These are phyloP conservation scores for Suhomyces chickasaworum DNA, from an alignment of 1,139 yeast species.

Conservation along the genomic window DNA sequence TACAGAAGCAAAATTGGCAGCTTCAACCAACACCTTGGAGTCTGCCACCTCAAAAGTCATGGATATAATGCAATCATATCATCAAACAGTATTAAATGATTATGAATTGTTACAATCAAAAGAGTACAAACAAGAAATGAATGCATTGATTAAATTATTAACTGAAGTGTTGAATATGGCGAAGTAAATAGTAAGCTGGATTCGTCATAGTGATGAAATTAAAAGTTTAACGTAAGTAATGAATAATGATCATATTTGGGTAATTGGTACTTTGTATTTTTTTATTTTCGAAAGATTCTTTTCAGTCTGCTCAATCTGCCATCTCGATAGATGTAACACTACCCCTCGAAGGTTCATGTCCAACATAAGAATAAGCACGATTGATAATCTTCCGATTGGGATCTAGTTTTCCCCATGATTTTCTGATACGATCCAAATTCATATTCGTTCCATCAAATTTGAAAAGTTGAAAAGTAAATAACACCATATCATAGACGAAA, in stretches of 20 bases:
- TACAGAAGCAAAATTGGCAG: conserved; percentile 15
- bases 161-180: conserved; percentile 18
- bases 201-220: background rate
- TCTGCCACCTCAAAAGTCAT: conserved; percentile 12
- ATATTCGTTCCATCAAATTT: conserved; percentile 43
- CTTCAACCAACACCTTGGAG: conserved; percentile 12
- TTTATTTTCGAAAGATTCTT: no score
- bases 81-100: conserved; percentile 7
- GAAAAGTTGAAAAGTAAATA: conserved; percentile 34
- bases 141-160: conserved; percentile 24
- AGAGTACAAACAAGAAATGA: conserved; percentile 24
- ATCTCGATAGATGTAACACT: conserved; percentile 15
- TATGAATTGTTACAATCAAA: conserved; percentile 13
- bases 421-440: conserved; percentile 48
- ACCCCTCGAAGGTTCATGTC: conserved; percentile 29
- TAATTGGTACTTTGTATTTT: no score
- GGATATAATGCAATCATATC: conserved; percentile 11
- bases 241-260: conserved; percentile 1
- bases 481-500: conserved; percentile 36
- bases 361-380: conserved; percentile 40
- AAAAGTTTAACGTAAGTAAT: no score
- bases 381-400: conserved; percentile 46
- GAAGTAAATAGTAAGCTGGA: background rate
- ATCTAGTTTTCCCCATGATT: conserved; percentile 47
- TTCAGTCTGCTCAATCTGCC: conserved; percentile 1